These are phyloP conservation scores for Cladophialophora psammophila DNA, from an alignment of 2,329 filamentous ascomycete species.

Conservation along the genomic window DNA sequence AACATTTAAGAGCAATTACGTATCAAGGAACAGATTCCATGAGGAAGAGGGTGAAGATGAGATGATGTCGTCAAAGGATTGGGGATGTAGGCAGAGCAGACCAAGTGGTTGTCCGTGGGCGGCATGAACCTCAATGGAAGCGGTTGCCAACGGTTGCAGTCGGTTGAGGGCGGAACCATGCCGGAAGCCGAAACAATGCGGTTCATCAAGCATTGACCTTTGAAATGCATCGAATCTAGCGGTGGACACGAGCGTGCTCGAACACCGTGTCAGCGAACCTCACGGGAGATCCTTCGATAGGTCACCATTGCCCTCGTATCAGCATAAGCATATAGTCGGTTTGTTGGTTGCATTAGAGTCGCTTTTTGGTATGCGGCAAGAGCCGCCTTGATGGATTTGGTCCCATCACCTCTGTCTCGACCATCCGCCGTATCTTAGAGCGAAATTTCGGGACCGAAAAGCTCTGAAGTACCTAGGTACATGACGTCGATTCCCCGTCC, in stretches of 20 bases:
- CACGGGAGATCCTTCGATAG: not conserved
- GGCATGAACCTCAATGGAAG: constrained; percentile 2
- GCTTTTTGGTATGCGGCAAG: not conserved
- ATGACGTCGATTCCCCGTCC: not conserved
- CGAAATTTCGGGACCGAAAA: not conserved
- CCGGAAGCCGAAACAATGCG: constrained; percentile 10
- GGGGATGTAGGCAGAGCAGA: not conserved
- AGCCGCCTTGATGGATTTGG: not conserved
- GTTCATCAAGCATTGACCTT: not conserved
- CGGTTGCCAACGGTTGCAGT: constrained; percentile 7
- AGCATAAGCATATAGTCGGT: not conserved
- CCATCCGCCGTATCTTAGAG: not conserved
- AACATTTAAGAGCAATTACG: not conserved
- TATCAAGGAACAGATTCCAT: not conserved
- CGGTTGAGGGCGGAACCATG: constrained; percentile 15
- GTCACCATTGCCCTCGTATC: not conserved
- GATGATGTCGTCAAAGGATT: constrained; percentile 3
- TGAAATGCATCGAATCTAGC: not conserved
- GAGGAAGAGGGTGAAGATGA: constrained; percentile 4
- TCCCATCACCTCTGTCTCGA: not conserved
- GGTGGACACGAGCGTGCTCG: constrained; percentile 1
- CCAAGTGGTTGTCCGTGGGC: not conserved
- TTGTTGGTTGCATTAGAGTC: not conserved
- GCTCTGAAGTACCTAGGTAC: not conserved
- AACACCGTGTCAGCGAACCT: not conserved